Evolutionary conservation across 441 rosid species (phyloP).

Genomic region (Gossypium davidsonii): DNA sequence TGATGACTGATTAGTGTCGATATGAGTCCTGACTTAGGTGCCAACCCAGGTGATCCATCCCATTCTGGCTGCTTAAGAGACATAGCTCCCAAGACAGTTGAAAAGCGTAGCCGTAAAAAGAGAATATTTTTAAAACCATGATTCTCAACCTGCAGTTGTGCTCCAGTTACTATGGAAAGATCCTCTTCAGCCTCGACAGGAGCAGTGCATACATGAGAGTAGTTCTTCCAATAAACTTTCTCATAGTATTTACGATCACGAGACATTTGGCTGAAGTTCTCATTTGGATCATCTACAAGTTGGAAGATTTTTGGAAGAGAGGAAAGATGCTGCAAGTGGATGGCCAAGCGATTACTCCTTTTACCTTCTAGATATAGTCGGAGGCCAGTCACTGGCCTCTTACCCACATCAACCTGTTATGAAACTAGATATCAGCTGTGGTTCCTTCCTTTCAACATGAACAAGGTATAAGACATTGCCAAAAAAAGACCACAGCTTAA

Average conservation of each 20-base stretch:
- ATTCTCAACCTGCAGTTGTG: constrained; percentile 72
- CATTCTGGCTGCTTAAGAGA: constrained; percentile 61
- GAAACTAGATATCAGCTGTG: not conserved
- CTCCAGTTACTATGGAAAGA: constrained; percentile 82
- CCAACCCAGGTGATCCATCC: constrained; percentile 81
- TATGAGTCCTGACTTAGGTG: constrained; percentile 74
- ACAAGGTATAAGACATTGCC: not conserved
- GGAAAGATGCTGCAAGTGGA: constrained; percentile 93
- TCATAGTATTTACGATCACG: constrained; percentile 66
- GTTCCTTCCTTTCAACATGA: not conserved
- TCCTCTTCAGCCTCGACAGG: constrained; percentile 79
- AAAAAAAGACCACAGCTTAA: not conserved
- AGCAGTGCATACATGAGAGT: constrained; percentile 86
- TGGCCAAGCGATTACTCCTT: constrained; percentile 76
- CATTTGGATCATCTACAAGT: constrained; percentile 63
- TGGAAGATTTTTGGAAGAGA: constrained; percentile 80
- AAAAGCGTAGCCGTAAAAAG: constrained; percentile 72
- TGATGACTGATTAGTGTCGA: constrained; percentile 80
- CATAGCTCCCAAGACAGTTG: constrained; percentile 55
- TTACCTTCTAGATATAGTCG: constrained; percentile 88
- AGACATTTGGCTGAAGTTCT: constrained; percentile 39
- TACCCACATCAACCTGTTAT: constrained; percentile 11
- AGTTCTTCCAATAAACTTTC: constrained; percentile 91
- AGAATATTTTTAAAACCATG: constrained; percentile 79
- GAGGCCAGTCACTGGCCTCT: constrained; percentile 90